phyloP scores from a whole-genome alignment of 805 yeast genomes.

The Candida bentonensis region DNA sequence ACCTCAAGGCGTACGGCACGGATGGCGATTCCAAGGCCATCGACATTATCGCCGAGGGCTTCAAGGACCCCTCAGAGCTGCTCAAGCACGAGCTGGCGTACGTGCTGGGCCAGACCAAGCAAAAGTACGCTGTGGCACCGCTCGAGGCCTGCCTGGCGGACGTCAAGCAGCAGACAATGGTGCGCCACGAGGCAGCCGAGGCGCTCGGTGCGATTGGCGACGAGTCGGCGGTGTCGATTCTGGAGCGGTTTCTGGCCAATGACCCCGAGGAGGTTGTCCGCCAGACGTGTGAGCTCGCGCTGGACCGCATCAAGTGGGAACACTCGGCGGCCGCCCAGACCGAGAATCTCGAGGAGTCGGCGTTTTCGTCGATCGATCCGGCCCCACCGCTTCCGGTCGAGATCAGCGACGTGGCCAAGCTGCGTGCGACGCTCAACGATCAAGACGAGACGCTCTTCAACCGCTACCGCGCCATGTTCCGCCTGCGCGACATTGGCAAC shows the following conservation, averaged over 20 bases:
- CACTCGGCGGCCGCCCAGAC: conserved; percentile 47
- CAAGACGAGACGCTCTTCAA: conserved; percentile 71
- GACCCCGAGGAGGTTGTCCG: conserved; percentile 83
- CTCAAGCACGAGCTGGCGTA: conserved; percentile 97
- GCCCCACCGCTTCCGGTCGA: conserved; percentile 89
- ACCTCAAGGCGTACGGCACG: conserved; percentile 72
- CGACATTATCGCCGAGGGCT: conserved; percentile 73
- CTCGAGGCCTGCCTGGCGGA: conserved; percentile 59
- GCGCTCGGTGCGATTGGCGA: conserved; percentile 95
- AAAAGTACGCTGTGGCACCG: conserved; percentile 60
- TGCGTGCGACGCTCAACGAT: conserved; percentile 59
- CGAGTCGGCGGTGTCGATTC: conserved; percentile 48
- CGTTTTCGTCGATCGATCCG: conserved; percentile 85
- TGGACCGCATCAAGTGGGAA: conserved; percentile 91
- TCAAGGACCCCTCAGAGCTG: conserved; percentile 69
- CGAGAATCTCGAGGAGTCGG: conserved; percentile 61
- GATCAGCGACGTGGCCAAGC: conserved; percentile 46
- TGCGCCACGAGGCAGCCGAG: conserved; percentile 98
- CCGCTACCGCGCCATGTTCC: conserved; percentile 96
- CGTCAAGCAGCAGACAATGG: conserved; percentile 67
- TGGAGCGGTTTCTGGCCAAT: conserved; percentile 45
- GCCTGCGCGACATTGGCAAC: conserved; percentile 87
- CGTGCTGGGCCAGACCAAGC: conserved; percentile 90
- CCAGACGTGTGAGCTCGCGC: conserved; percentile 96
- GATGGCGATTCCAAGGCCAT: conserved; percentile 56